Base-by-base conservation (phyloP, 1,284 basidiomycete genomes). In the Bondarzewia mesenterica region DNA sequence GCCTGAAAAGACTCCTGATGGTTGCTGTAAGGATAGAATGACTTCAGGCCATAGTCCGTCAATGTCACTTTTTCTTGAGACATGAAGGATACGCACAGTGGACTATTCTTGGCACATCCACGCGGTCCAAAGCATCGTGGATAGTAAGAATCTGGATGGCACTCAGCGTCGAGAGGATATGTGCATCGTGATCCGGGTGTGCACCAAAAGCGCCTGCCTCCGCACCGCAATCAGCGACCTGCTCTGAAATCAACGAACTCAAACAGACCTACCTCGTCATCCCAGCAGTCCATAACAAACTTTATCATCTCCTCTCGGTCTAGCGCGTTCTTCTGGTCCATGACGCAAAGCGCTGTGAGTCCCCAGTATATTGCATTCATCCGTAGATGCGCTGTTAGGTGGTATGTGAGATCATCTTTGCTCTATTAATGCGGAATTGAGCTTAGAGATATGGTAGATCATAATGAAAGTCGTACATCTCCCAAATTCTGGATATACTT, bases 281-380 rank as follows among this genome's bases (percentile, higher is more conserved):
- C 86, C 90, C 92, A 99, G 65, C 95, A 99, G 56, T 80, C 85
- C 79, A 93, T 78, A 32, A 98, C 92, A 64, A 90, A 99, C 6
- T 80, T 76, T 39, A 99, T 77, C 77, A 93, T 89, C 50, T 90
- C 91, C 12, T 89, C 80, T 42, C 85, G 69, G 55, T 87, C 77
- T 18, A 99, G 69, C 0, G 89, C 89, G 43, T 93, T 85, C 41
- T 80, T 72, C 22, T 77, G 78, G 0, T 77, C 78, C 81, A 99
- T 86, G 25, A 93, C 74, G 44, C 78, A 85, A 3, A 96, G 70
- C 0, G 95, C 92, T 0, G 88, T 91, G 22, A 95, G 72, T 8
- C 92, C 95, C 95, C 95, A 99, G 67, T 98, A 99, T 15, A 98
- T 77, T 7, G 93, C 95, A 64, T 98, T 99, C 68, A 98, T 75